Percentiles rank a stretch among this genome's conserved stretches.
These are phyloP conservation scores for Neurospora sp. DNA, from an alignment of 2,329 filamentous ascomycete species.

Conservation along the genomic window DNA sequence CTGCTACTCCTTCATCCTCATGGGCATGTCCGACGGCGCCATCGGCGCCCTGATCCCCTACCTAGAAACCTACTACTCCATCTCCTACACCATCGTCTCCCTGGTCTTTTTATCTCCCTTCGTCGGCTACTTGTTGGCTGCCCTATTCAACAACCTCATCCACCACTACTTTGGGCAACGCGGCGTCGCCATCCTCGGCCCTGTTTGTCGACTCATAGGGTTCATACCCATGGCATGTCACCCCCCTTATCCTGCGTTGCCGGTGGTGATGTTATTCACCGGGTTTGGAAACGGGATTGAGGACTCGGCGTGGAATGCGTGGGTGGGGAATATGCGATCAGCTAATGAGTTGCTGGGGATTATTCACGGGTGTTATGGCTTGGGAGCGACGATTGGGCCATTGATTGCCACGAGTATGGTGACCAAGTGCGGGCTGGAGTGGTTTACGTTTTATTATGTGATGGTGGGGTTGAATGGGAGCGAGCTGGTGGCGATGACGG, in stretches of 20 bases:
- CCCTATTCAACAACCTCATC: constrained; percentile 53
- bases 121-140: constrained; percentile 52
- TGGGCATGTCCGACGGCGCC: constrained; percentile 60
- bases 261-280: constrained; percentile 53
- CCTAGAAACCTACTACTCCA: constrained; percentile 51
- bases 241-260: constrained; percentile 58
- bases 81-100: constrained; percentile 54
- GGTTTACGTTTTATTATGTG: constrained; percentile 69
- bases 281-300: constrained; percentile 64
- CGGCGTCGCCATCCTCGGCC: constrained; percentile 58
- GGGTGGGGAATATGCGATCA: constrained; percentile 60
- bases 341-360: constrained; percentile 66
- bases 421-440: constrained; percentile 47
- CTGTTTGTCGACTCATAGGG: constrained; percentile 50
- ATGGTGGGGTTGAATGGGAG: constrained; percentile 51
- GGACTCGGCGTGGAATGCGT: constrained; percentile 50
- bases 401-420: constrained; percentile 66
- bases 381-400: constrained; percentile 60
- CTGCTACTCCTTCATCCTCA: constrained; percentile 52
- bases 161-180: constrained; percentile 59
- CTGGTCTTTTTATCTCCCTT: constrained; percentile 59
- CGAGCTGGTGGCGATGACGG: constrained; percentile 41
- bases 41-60: constrained; percentile 36
- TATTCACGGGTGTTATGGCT: constrained; percentile 61
- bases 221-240: constrained; percentile 57